phyloP scores from a whole-genome alignment of 2,329 filamentous ascomycete genomes.

The Phialophora chinensis region DNA sequence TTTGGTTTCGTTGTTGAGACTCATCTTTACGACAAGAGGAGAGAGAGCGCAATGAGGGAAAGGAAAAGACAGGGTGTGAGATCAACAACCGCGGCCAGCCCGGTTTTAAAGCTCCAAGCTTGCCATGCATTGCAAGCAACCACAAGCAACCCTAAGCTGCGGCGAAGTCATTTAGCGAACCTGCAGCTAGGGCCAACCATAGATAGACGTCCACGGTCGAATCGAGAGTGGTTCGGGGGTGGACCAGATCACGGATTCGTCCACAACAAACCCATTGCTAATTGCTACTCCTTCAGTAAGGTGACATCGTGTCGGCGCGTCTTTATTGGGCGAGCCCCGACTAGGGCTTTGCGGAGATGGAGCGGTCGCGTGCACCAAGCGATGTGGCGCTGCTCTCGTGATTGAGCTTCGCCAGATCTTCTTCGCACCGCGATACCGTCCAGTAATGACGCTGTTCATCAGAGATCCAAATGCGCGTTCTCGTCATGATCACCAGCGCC shows the following conservation, averaged over 20 bases:
- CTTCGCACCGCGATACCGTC: background rate
- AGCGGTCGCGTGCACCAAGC: conserved; percentile 15
- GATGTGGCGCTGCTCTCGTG: conserved; percentile 16
- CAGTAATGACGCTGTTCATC: background rate
- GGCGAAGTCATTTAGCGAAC: conserved; percentile 23
- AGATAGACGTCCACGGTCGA: conserved; percentile 19
- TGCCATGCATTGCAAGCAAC: conserved; percentile 22
- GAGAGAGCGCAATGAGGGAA: conserved; percentile 14
- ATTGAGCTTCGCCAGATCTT: conserved; percentile 4
- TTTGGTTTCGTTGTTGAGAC: conserved; percentile 29
- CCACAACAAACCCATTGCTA: conserved; percentile 19
- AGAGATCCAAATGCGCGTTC: background rate
- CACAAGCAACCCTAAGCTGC: conserved; percentile 22
- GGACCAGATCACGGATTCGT: conserved; percentile 17
- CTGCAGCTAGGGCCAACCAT: conserved; percentile 22
- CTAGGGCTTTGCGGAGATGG: conserved; percentile 17
- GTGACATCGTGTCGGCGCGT: conserved; percentile 29
- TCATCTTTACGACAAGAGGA: conserved; percentile 31
- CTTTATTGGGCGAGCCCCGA: conserved; percentile 13
- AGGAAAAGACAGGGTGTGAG: conserved; percentile 14
- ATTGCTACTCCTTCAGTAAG: conserved; percentile 10
- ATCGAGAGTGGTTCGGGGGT: conserved; percentile 23
- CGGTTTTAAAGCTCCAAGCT: conserved; percentile 32
- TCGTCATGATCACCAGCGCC: background rate
- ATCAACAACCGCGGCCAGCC: conserved; percentile 24